These are phyloP conservation scores for Exserohilum rostratum DNA, from an alignment of 2,329 filamentous ascomycete genomes.

Conservation along the genomic window DNA sequence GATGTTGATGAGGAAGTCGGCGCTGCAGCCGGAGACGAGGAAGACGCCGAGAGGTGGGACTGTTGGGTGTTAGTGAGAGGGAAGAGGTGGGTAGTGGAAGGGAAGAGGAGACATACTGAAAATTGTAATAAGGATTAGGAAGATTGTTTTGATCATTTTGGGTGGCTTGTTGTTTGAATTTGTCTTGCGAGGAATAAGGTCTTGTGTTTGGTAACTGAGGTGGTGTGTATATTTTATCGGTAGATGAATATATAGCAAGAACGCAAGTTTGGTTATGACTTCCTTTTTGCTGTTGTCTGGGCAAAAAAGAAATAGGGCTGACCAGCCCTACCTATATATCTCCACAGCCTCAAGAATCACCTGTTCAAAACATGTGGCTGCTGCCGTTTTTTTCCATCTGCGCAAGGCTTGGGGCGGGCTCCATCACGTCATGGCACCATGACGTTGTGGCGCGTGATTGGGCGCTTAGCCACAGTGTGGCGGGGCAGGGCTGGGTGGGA, in stretches of 20 bases:
- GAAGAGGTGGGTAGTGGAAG: not conserved
- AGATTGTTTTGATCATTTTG: constrained; percentile 40
- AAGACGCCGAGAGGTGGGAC: constrained; percentile 92
- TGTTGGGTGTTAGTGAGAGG: constrained; percentile 53
- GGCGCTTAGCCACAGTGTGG: constrained; percentile 3
- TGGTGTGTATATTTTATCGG: too few species aligned
- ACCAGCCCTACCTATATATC: too few species aligned
- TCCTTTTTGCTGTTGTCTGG: not conserved
- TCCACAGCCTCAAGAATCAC: too few species aligned
- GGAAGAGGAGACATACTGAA: constrained; percentile 45
- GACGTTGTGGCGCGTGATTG: not conserved
- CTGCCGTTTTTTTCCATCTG: too few species aligned
- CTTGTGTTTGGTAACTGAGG: too few species aligned
- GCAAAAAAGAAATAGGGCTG: too few species aligned
- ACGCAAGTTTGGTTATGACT: not conserved
- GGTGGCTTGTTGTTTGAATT: too few species aligned
- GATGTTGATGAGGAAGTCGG: constrained; percentile 91
- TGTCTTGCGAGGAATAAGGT: too few species aligned
- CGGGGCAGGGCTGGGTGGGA: not conserved
- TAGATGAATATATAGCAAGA: too few species aligned
- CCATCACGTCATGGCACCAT: not conserved
- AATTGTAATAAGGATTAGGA: constrained; percentile 55
- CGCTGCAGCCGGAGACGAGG: constrained; percentile 88
- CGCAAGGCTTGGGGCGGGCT: not conserved
- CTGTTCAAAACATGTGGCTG: too few species aligned